A percentile compares a stretch with the other conserved stretches of the same genome.
These are phyloP conservation scores for Ophiognomonia clavigignenti-juglandacearum DNA, from an alignment of 2,329 filamentous ascomycete species.

Conservation along the genomic window DNA sequence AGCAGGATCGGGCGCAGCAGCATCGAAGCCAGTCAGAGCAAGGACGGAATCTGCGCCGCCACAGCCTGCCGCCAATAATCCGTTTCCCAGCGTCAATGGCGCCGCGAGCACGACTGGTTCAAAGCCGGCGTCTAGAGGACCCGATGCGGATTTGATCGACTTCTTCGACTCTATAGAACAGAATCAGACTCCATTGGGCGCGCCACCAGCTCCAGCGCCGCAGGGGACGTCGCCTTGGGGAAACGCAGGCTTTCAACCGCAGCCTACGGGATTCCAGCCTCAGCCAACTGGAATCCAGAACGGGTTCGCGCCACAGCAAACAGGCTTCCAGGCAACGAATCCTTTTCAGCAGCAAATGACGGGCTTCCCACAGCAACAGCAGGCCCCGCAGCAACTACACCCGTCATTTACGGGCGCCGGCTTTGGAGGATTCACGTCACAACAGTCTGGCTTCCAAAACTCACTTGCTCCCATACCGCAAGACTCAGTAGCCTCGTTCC, in stretches of 20 bases:
- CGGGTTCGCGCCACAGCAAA: conserved; percentile 36
- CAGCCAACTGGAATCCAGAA: conserved; percentile 36
- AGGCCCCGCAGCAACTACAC: conserved; percentile 33
- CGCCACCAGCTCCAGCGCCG: conserved; percentile 36
- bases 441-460: conserved; percentile 53
- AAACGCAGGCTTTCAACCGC: conserved; percentile 28
- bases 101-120: conserved; percentile 20
- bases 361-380: conserved; percentile 27
- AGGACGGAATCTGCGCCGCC: conserved; percentile 31
- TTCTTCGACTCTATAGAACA: conserved; percentile 89
- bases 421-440: conserved; percentile 77
- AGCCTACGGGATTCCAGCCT: conserved; percentile 31
- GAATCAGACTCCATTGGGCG: conserved; percentile 68
- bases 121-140: conserved; percentile 47
- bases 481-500: conserved; percentile 47
- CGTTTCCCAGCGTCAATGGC: conserved; percentile 36
- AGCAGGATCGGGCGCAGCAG: conserved; percentile 29
- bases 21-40: conserved; percentile 27
- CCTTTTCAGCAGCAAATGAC: conserved; percentile 37
- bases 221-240: conserved; percentile 14
- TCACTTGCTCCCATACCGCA: conserved; percentile 54
- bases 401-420: conserved; percentile 63
- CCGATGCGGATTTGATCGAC: conserved; percentile 78
- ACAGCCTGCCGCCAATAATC: conserved; percentile 30
- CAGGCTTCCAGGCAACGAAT: conserved; percentile 34